Evolutionary conservation across 306 rosid genomes (phyloP), one percentile per base, ranked within the genome.

Genomic region (Morella rubra): DNA sequence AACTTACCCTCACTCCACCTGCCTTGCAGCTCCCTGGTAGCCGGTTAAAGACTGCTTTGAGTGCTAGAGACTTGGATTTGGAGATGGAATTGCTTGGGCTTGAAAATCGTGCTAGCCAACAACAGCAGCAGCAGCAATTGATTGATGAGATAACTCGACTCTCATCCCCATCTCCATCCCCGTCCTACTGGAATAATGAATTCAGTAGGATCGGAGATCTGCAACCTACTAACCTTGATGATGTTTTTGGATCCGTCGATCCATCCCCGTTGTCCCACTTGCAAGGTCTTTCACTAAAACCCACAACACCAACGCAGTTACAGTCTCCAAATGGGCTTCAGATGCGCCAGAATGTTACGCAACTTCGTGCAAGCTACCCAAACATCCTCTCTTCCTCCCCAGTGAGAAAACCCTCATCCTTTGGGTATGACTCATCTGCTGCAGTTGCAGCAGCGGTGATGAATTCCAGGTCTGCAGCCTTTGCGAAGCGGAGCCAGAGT

Each of bases 401-500:
- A 0, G 89, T 86, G 81, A 88, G 96, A 67, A 95, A 86, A 78
- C 81, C 96, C 54, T 73, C 97, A 3, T 49, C 86, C 3, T 87
- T 55, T 2, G 98, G 97, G 69, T 88, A 87, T 16, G 98, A 95
- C 55, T 90, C 98, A 44, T 88, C 98, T 0, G 81, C 90, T 32
- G 90, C 98, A 46, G 88, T 90, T 82, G 97, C 98, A 2, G 97
- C 97, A 3, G 99, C 98, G 8, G 85, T 96, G 80, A 96, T 96
- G 98, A 96, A 91, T 79, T 92, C 98, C 18, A 82, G 99, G 83
- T 90, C 99, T 32, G 86, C 96, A 1, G 93, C 97, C 58, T 96
- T 96, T 22, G 83, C 97, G 4, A 91, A 96, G 85, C 90, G 99
- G 68, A 96, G 99, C 89, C 99, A 96, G 56, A 96, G 99, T 83